Conservation (phyloP, 495 filamentous ascomycete species). For the Penicillium macrosclerotiorum region DNA sequence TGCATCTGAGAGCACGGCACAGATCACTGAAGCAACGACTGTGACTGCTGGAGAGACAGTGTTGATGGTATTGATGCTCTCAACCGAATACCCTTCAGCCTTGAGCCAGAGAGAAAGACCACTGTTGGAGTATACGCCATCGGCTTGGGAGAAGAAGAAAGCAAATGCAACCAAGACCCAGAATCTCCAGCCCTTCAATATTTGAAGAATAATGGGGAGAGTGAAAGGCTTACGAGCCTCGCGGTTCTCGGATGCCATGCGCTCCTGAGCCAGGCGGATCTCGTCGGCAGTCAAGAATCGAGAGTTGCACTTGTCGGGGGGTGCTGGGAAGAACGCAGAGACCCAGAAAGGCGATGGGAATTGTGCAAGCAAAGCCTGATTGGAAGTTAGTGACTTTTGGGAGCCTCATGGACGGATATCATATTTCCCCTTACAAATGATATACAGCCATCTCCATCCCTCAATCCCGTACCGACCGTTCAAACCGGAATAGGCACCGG, state of each 20-base stretch:
- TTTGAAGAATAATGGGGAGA: constrained; percentile 1
- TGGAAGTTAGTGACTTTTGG: no score
- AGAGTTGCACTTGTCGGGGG: constrained; percentile 38
- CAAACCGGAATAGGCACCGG: constrained; percentile 35
- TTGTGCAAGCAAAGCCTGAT: constrained; percentile 27
- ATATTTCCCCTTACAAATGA: no score
- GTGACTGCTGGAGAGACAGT: constrained; percentile 39
- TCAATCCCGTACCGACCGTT: constrained; percentile 40
- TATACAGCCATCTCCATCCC: constrained; percentile 51
- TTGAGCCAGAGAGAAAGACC: constrained; percentile 41
- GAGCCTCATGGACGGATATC: no score
- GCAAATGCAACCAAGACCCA: constrained; percentile 31
- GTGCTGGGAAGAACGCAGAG: constrained; percentile 37
- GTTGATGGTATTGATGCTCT: constrained; percentile 40
- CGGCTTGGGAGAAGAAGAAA: constrained; percentile 36
- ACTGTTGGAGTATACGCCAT: constrained; percentile 24
- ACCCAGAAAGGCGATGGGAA: constrained; percentile 25
- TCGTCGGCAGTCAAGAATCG: constrained; percentile 35
- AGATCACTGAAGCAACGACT: constrained; percentile 39
- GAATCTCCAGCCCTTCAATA: constrained; percentile 23
- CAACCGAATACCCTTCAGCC: constrained; percentile 39
- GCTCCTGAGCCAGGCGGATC: constrained; percentile 27
- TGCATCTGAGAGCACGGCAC: constrained; percentile 44
- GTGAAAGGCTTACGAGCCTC: constrained; percentile 26
- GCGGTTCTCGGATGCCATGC: constrained; percentile 36